These are phyloP conservation scores for Entelexis paramagnoliae DNA, from an alignment of 1,139 yeast species.

Conservation along the genomic window DNA sequence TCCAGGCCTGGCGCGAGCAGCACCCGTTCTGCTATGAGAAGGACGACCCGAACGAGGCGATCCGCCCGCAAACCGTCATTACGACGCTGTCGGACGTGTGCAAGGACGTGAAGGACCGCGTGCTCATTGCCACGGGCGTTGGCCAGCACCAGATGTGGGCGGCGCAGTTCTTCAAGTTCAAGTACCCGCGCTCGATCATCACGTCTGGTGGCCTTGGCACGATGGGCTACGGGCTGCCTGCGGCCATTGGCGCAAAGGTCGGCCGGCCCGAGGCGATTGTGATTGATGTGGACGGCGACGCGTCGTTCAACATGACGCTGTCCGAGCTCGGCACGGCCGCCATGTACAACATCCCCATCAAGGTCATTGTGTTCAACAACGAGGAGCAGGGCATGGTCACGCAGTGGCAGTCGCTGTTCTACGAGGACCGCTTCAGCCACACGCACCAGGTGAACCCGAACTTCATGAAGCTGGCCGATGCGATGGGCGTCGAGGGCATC, in stretches of 20 bases:
- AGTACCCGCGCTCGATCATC: slow-evolving; percentile 79
- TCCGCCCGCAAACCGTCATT: slow-evolving; percentile 90
- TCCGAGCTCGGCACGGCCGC: slow-evolving; percentile 89
- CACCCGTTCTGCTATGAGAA: slow-evolving; percentile 73
- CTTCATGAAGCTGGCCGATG: slow-evolving; percentile 83
- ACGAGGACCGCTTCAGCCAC: slow-evolving; percentile 92
- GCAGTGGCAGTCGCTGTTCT: slow-evolving; percentile 96
- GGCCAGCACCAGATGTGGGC: slow-evolving; percentile 99
- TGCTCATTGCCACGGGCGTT: slow-evolving; percentile 91
- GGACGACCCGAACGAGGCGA: slow-evolving; percentile 51
- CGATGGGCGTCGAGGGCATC: slow-evolving; percentile 84
- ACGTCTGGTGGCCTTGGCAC: slow-evolving; percentile 98
- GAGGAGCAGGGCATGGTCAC: slow-evolving; percentile 99
- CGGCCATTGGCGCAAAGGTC: slow-evolving; percentile 97
- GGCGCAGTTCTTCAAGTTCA: slow-evolving; percentile 94
- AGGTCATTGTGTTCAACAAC: slow-evolving; percentile 78
- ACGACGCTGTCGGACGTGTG: slow-evolving; percentile 68
- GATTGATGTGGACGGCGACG: slow-evolving; percentile 97
- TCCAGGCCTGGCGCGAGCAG: slow-evolving; percentile 72
- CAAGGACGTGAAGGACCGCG: slow-evolving; percentile 51
- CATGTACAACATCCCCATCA: slow-evolving; percentile 84
- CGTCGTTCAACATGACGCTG: slow-evolving; percentile 93
- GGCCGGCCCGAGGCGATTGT: slow-evolving; percentile 92
- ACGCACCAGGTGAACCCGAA: slow-evolving; percentile 94
- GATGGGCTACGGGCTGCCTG: slow-evolving; percentile 95